Conservation (phyloP, 2,329 filamentous ascomycete species). For the Cadophora malorum region DNA sequence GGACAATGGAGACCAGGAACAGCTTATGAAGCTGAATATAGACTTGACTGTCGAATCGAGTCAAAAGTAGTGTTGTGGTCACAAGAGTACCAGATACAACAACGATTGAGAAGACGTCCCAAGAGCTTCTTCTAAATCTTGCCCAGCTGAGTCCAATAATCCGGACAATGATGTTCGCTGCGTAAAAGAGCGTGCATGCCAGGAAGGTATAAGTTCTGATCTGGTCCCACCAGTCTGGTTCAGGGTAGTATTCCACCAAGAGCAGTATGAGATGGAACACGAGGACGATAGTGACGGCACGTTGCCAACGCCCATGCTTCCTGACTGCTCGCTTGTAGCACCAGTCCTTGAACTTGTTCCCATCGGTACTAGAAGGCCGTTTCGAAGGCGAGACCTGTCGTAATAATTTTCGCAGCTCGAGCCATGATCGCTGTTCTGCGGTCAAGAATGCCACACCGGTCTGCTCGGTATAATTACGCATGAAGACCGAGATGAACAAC, state of each 20-base stretch:
- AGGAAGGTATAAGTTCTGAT: conserved; percentile 81
- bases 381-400: conserved; percentile 95
- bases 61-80: conserved; percentile 80
- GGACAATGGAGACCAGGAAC: conserved; percentile 87
- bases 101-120: conserved; percentile 89
- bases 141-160: conserved; percentile 90
- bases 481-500: conserved; percentile 97
- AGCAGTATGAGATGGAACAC: conserved; percentile 84
- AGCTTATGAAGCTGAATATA: conserved; percentile 90
- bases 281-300: conserved; percentile 78
- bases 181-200: conserved; percentile 79
- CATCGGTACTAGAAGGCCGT: conserved; percentile 79
- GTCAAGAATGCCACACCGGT: conserved; percentile 97
- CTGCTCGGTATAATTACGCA: conserved; percentile 99
- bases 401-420: conserved; percentile 90
- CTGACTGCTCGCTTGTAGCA: conserved; percentile 94
- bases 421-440: conserved; percentile 94
- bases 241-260: conserved; percentile 83
- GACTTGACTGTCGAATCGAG: conserved; percentile 60
- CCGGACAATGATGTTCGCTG: conserved; percentile 81
- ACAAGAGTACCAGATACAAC: conserved; percentile 80
- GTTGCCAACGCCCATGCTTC: conserved; percentile 92
- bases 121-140: conserved; percentile 89
- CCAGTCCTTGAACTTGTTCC: conserved; percentile 85
- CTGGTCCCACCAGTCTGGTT: conserved; percentile 72